A percentile compares a stretch with the other conserved stretches of the same genome.
Conservation (phyloP, 805 yeast genomes). For the Metschnikowia koreensis region DNA sequence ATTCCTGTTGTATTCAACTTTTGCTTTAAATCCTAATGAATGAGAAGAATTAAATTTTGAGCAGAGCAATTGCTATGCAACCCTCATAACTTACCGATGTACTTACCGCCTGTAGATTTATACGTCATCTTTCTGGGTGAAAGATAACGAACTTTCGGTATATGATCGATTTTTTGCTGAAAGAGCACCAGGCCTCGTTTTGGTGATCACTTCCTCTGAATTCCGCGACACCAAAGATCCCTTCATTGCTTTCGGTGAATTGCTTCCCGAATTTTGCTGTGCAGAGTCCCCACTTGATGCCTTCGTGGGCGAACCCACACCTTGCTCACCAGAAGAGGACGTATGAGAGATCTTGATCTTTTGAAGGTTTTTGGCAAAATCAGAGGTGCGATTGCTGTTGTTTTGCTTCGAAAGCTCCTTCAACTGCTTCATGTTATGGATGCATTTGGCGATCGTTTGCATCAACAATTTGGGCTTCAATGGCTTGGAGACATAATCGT, state of each 20-base stretch:
- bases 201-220: conserved; percentile 27
- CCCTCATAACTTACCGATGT: background rate
- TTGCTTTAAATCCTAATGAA: background rate
- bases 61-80: background rate
- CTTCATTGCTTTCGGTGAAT: conserved; percentile 9
- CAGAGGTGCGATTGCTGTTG: conserved; percentile 43
- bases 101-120: background rate
- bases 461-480: conserved; percentile 77
- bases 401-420: conserved; percentile 54
- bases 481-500: conserved; percentile 86
- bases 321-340: conserved; percentile 5
- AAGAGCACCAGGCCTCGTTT: conserved; percentile 31
- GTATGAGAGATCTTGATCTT: conserved; percentile 26
- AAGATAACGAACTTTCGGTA: conserved; percentile 31
- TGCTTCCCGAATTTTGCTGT: conserved; percentile 1
- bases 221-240: conserved; percentile 17
- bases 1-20: background rate
- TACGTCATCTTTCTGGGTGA: conserved; percentile 6
- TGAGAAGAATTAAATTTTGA: background rate
- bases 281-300: conserved; percentile 2
- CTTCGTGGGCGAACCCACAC: conserved; percentile 6
- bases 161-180: conserved; percentile 30
- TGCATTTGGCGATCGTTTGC: conserved; percentile 83
- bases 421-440: conserved; percentile 63
- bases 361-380: conserved; percentile 46